Base-by-base conservation (phyloP, 2,329 filamentous ascomycete genomes). In the Neocucurbitaria cava region DNA sequence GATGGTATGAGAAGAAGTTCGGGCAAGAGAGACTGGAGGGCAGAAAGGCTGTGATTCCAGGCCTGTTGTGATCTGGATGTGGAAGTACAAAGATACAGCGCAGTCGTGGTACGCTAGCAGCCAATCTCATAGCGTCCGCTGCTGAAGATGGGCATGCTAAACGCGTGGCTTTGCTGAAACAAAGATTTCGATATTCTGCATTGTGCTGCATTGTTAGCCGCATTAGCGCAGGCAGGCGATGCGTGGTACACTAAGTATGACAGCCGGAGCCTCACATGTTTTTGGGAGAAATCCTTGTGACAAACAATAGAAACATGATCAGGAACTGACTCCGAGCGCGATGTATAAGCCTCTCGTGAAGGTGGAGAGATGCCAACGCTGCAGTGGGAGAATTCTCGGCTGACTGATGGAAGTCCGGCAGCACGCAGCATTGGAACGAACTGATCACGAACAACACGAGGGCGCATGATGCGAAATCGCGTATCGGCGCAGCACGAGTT, bases 1-100 rank as follows among this genome's bases (percentile, higher is more conserved):
- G 82, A 68, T 99, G 95, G 95, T 99, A 99, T 76, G 79, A 88
- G 53, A 83, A 91, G 70, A 91, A 84, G 75, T 99, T 99, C 82
- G 94, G 94, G 10, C 87, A 88, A 78, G 89, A 96, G 44, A 89
- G 88, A 77, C 85, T 96, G 58, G 85, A 85, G 44, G 84, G 83
- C 26, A 86, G 88, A 72, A 93, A 91, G 78, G 91, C 91, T 5
- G 85, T 94, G 24, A 82, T 90, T 65, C 88, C 88, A 21, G 83
- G 82, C 21, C 64, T 85, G 20, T 59, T 89, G 23, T 83, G 20
- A 39, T 44, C 41, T 18, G n/a, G 28, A 11, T 11, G 13, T 20
- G 15, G 20, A 8, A 33, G 26, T 23, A 36, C 43, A 40, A 15
- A 8, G 33, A 17, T 23, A 36, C 43, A 40, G 26, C 24, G 20